Evolutionary conservation across 805 yeast genomes (phyloP).

Genomic region (Kazachstania africana): DNA sequence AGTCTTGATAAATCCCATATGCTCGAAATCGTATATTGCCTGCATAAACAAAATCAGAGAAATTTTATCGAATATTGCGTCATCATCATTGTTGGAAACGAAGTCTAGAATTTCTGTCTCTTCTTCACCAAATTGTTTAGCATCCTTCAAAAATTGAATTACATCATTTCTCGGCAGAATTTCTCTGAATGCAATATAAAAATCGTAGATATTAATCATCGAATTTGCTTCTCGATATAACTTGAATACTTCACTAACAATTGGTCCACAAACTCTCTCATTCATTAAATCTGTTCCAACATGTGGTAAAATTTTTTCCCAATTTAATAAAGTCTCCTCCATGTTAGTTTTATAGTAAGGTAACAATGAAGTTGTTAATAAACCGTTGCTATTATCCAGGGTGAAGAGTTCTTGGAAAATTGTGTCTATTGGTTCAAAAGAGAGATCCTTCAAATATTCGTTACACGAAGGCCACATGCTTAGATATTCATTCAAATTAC

Average conservation of each 20-base stretch:
- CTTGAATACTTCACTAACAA: slow-evolving; percentile 46
- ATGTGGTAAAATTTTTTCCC: slow-evolving; percentile 19
- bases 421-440: slow-evolving; percentile 23
- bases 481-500: slow-evolving; percentile 14
- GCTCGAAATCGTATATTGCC: slow-evolving; percentile 55
- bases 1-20: slow-evolving; percentile 58
- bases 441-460: slow-evolving; percentile 9
- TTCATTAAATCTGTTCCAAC: slow-evolving; percentile 7
- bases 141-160: slow-evolving; percentile 14
- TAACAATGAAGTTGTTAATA: slow-evolving; percentile 23
- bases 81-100: slow-evolving; percentile 11
- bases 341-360: slow-evolving; percentile 22
- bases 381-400: slow-evolving; percentile 22
- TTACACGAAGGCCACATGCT: slow-evolving; percentile 19
- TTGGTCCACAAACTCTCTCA: slow-evolving; percentile 35
- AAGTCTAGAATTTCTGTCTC: slow-evolving; percentile 19
- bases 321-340: slow-evolving; percentile 22
- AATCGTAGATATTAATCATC: slow-evolving; percentile 55
- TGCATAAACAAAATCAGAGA: slow-evolving; percentile 66
- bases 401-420: slow-evolving; percentile 26
- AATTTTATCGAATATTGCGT: slow-evolving; percentile 45
- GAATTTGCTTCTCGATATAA: slow-evolving; percentile 72
- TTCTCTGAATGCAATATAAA: slow-evolving; percentile 48
- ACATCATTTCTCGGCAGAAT: slow-evolving; percentile 29
- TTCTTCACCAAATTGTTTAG: slow-evolving; percentile 17